phyloP scores from a whole-genome alignment of 768 basidiomycete genomes.

The Boletus reticulatus region DNA sequence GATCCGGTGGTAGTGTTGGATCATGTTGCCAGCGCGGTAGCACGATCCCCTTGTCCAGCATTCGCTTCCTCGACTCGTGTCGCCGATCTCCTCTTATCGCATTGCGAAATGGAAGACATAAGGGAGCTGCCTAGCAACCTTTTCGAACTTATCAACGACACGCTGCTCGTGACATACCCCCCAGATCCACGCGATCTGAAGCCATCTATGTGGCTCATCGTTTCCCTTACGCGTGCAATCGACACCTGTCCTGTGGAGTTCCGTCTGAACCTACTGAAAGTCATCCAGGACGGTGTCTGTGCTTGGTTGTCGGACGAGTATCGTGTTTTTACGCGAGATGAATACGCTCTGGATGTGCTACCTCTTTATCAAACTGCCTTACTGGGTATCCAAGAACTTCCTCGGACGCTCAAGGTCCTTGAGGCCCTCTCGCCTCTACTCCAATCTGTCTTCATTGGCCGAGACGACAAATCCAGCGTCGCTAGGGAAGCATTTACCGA shows the following conservation, averaged over 20 bases:
- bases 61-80: slow-evolving; percentile 49
- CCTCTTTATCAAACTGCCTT: slow-evolving; percentile 62
- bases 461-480: slow-evolving; percentile 43
- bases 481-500: slow-evolving; percentile 53
- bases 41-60: slow-evolving; percentile 37
- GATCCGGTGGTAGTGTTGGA: slow-evolving; percentile 56
- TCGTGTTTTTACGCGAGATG: slow-evolving; percentile 46
- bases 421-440: slow-evolving; percentile 49
- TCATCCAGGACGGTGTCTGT: slow-evolving; percentile 51
- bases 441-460: slow-evolving; percentile 55
- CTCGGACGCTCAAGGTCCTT: slow-evolving; percentile 39
- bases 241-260: slow-evolving; percentile 55
- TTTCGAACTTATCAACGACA: slow-evolving; percentile 59
- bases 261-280: slow-evolving; percentile 43
- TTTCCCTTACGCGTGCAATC: slow-evolving; percentile 52
- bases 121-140: slow-evolving; percentile 53
- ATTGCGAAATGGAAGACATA: slow-evolving; percentile 49
- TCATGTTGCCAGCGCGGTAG: slow-evolving; percentile 49
- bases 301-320: slow-evolving; percentile 66
- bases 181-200: slow-evolving; percentile 54
- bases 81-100: slow-evolving; percentile 59
- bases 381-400: slow-evolving; percentile 48
- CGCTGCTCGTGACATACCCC: slow-evolving; percentile 62
- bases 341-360: slow-evolving; percentile 59
- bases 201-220: slow-evolving; percentile 59